Base-by-base conservation (phyloP, 495 filamentous ascomycete species). In the Tuber indicum region DNA sequence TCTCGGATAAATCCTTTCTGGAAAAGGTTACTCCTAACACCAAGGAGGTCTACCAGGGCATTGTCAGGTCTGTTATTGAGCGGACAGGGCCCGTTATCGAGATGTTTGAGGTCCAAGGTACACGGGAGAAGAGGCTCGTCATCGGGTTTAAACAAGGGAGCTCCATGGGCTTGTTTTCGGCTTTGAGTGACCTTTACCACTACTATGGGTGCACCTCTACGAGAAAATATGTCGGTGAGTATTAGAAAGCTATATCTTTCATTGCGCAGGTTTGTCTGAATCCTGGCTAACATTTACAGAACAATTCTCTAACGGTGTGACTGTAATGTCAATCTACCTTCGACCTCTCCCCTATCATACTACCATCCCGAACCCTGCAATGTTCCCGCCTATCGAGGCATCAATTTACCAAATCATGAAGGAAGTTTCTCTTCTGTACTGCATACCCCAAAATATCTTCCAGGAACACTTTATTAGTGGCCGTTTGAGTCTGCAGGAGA, bases 391-490 rank as follows among this genome's bases (percentile, higher is more conserved):
- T 0, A 96, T 99, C 75, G 93, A 97, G 83, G 91, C 94, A 69
- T 94, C 94, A 14, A 97, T 99, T 79, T 94, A 98, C 87, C 96
- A 99, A 86, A 97, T 99, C 86, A 97, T 96, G 87, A 98, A 98
- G 88, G 96, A 99, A 85, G 90, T 96, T 71, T 98, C 94, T 17
- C 89, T 99, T 69, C 87, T 99, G 49, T 99, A 98, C 89, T 99
- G 96, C 86, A 92, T 99, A 80, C 96, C 96, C 9, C 96, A 97
- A 85, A 98, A 97, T 87, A 93, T 94, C 83, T 92, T 98, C 84
- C 94, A 97, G 83, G 85, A 87, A 71, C 89, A 97, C 83, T 99
- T 99, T 85, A 91, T 92, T 47, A 90, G 88, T n/a, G 96, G 95
- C 26, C 87, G 90, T 75, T 88, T 99, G 75, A 97, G 94, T 84